These are phyloP conservation scores for Suillus lakei DNA, from an alignment of 768 basidiomycete genomes.

Conservation along the genomic window DNA sequence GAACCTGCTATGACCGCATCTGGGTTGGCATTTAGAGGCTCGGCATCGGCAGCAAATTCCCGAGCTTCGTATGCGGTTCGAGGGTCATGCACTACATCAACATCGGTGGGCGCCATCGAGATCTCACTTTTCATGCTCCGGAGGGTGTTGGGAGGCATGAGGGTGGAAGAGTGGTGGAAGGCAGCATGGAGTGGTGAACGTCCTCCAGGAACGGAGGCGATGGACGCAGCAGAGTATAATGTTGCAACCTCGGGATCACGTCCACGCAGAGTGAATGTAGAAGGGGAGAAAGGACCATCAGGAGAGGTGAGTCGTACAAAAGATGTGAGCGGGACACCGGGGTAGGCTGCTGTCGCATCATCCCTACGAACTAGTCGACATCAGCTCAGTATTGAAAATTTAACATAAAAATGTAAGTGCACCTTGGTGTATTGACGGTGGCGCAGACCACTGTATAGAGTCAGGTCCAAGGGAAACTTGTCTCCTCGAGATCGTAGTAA, in stretches of 20 bases:
- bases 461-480: slow-evolving; percentile 22
- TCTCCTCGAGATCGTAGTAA: slow-evolving; percentile 12
- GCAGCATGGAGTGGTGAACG: slow-evolving; percentile 41
- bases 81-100: slow-evolving; percentile 41
- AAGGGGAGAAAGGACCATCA: slow-evolving; percentile 60
- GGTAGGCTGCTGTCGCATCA: slow-evolving; percentile 40
- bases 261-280: slow-evolving; percentile 37
- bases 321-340: slow-evolving; percentile 72
- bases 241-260: slow-evolving; percentile 84
- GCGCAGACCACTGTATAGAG: slow-evolving; percentile 14
- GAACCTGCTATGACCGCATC: slow-evolving; percentile 78
- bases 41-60: slow-evolving; percentile 83
- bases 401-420: not conserved
- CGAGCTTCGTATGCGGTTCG: slow-evolving; percentile 65
- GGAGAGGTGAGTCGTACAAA: slow-evolving; percentile 73
- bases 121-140: slow-evolving; percentile 22
- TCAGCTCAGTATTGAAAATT: not conserved
- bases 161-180: slow-evolving; percentile 34
- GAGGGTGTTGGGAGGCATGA: slow-evolving; percentile 31
- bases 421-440: slow-evolving; percentile 26
- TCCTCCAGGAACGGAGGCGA: slow-evolving; percentile 67
- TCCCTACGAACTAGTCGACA: slow-evolving; percentile 16
- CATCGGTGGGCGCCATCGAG: slow-evolving; percentile 27
- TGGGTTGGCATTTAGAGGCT: slow-evolving; percentile 55
- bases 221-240: slow-evolving; percentile 83